A percentile compares a stretch with the other conserved stretches of the same genome.
These are phyloP conservation scores for Penicillium lividum DNA, from an alignment of 495 filamentous ascomycete species.

Conservation along the genomic window DNA sequence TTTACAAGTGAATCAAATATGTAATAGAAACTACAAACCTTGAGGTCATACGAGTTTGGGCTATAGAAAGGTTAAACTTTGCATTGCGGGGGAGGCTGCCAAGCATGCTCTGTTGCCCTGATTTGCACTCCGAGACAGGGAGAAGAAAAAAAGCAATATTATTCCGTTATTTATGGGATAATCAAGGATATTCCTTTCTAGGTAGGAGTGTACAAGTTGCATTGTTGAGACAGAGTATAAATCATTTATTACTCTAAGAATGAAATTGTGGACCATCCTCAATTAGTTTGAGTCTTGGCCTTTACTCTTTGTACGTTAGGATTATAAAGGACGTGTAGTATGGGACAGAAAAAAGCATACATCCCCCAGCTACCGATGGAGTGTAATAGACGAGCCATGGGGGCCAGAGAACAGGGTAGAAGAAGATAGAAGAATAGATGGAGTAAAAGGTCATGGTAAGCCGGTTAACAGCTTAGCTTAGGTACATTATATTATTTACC, in stretches of 20 bases:
- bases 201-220: no score
- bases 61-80: conserved; percentile 25
- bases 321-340: background rate
- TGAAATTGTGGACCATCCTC: background rate
- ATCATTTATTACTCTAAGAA: background rate
- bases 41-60: conserved; percentile 23
- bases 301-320: background rate
- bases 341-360: conserved; percentile 3
- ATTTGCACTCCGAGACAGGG: conserved; percentile 27
- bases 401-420: background rate
- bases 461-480: conserved; percentile 5
- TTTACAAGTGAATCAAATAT: conserved; percentile 3
- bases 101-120: conserved; percentile 31
- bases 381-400: conserved; percentile 3
- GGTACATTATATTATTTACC: background rate
- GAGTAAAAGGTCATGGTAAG: background rate
- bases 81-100: conserved; percentile 40
- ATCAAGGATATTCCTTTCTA: no score
- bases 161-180: background rate
- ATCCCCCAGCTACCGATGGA: conserved; percentile 6
- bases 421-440: conserved; percentile 3
- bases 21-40: conserved; percentile 20
- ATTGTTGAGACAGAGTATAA: no score
- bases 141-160: conserved; percentile 16
- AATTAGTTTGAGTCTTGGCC: background rate